Base-by-base conservation (phyloP, 345 rosid genomes). In the Rhodamnia rubescens region DNA sequence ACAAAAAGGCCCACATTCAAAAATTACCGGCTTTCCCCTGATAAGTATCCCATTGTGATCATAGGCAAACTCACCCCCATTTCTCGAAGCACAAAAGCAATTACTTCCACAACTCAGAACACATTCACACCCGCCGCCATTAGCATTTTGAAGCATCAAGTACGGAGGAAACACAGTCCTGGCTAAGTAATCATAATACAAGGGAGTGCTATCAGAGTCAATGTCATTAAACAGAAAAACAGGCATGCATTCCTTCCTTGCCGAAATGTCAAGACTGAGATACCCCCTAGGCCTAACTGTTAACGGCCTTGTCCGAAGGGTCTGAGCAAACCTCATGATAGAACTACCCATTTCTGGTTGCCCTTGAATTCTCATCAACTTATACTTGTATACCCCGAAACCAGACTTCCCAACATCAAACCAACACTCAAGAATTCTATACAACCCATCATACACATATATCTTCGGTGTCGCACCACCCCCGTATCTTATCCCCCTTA, bases 331-430 rank as follows among this genome's bases (percentile, higher is more conserved):
- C 93, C 84, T 95, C 92, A 97, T 32, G 24, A 91, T 82, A 0
- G 96, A 51, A 84, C 95, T 95, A 82, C 98, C 99, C 98, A 97
- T 97, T 89, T 90, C 93, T 0, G 91, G 88, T 82, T 97, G 98
- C 44, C 98, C 98, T 27, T 89, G 92, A 11, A 97, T 95, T 87
- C 99, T 95, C 85, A 87, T 53, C 22, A 97, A 85, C 87, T 87
- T 92, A 88, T 85, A 97, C 90, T 96, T 97, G 51, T 91, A 95
- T 86, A 97, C 99, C 80, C 98, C 98, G 10, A 96, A 97, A 51
- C 99, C 99, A 5, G 98, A 93, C 84, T 92, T 97, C 26, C 99
- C 99, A 32, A 95, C 90, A 89, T 95, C 99, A 74, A 93, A 94
- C 98, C 98, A 97, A 56, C 93, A 93, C 74, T 97, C 96, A 84